These are phyloP conservation scores for Pseudocercospora pini-densiflorae DNA, from an alignment of 2,329 filamentous ascomycete genomes.

Conservation along the genomic window DNA sequence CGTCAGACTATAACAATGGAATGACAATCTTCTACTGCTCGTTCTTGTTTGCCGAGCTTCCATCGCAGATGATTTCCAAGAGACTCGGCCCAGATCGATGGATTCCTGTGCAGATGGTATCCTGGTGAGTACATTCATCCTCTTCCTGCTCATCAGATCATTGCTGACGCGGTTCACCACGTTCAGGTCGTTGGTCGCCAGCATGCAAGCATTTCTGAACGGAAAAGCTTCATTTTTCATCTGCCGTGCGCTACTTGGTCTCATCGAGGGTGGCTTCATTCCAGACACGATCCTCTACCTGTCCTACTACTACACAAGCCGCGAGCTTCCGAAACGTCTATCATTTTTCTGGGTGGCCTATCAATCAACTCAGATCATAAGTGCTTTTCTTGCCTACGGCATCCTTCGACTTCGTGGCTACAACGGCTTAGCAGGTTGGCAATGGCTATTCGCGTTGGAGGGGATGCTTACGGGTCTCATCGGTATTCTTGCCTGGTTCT, in stretches of 20 bases:
- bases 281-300: constrained; percentile 69
- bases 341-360: constrained; percentile 73
- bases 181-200: constrained; percentile 46
- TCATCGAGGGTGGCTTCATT: constrained; percentile 59
- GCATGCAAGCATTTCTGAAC: constrained; percentile 40
- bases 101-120: constrained; percentile 47
- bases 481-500: constrained; percentile 58
- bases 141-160: too few relatives aligned
- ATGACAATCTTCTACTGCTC: constrained; percentile 73
- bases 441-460: constrained; percentile 64
- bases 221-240: constrained; percentile 44
- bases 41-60: constrained; percentile 64
- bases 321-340: constrained; percentile 69
- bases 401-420: constrained; percentile 53
- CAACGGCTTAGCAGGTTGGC: constrained; percentile 57
- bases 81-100: constrained; percentile 51
- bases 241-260: constrained; percentile 46
- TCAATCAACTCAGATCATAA: constrained; percentile 59
- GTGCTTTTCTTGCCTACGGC: constrained; percentile 61
- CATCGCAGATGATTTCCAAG: constrained; percentile 49
- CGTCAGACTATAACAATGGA: constrained; percentile 49
- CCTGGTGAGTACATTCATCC: constrained; percentile 34
- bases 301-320: constrained; percentile 75
- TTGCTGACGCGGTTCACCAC: too few relatives aligned
- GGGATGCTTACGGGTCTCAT: constrained; percentile 59